phyloP scores from a whole-genome alignment of 2,329 filamentous ascomycete genomes.

The Fusarium sp. region DNA sequence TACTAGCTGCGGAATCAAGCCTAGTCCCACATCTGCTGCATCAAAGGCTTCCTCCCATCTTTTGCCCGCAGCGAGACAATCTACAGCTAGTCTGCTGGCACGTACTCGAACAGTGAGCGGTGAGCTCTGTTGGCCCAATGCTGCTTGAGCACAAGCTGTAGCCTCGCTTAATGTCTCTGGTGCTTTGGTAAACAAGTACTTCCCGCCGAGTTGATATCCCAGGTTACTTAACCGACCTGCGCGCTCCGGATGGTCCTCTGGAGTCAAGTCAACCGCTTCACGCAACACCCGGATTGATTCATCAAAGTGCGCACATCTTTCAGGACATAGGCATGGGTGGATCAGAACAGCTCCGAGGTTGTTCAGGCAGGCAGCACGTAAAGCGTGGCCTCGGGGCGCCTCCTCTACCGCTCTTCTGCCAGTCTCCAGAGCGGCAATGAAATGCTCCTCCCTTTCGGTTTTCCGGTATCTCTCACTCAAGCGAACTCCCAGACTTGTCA shows the following conservation, averaged over 20 bases:
- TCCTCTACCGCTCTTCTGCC: too few relatives aligned
- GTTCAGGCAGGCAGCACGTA: too few relatives aligned
- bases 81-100: background rate
- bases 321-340: background rate
- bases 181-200: background rate
- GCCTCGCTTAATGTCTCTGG: background rate
- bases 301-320: background rate
- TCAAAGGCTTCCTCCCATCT: background rate
- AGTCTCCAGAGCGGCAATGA: too few relatives aligned
- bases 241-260: background rate
- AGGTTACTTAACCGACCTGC: background rate
- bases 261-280: background rate
- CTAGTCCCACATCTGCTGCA: background rate
- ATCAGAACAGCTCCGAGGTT: too few relatives aligned
- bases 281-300: background rate
- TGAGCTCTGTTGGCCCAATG: background rate
- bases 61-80: background rate
- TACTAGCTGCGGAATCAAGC: background rate
- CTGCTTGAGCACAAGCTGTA: background rate
- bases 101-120: background rate
- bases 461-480: too few relatives aligned
- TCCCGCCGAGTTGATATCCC: background rate
- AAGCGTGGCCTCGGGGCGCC: too few relatives aligned
- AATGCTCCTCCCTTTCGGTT: too few relatives aligned
- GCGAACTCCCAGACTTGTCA: too few relatives aligned